A percentile compares a stretch with the other conserved stretches of the same genome.
Conservation (phyloP, 495 filamentous ascomycete species). For the Thozetella sp. region DNA sequence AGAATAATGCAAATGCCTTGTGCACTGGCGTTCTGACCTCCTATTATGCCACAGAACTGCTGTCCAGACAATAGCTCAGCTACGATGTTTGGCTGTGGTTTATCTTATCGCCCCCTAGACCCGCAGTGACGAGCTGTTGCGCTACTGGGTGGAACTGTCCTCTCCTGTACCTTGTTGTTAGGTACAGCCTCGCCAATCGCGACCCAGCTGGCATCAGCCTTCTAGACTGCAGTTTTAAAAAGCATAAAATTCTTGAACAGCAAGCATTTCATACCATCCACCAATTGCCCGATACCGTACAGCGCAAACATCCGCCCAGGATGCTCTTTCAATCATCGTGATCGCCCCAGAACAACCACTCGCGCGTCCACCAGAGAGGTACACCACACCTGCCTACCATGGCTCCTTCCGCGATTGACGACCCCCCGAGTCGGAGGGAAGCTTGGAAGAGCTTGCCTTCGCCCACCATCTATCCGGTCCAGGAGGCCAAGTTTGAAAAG, state of each 20-base stretch:
- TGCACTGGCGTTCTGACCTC: too few species aligned
- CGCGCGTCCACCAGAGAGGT: not conserved
- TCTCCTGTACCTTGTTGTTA: too few species aligned
- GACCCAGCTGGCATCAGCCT: conserved; percentile 7
- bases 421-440: conserved; percentile 28
- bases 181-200: conserved; percentile 7
- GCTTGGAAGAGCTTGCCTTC: conserved; percentile 42
- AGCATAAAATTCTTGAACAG: not conserved
- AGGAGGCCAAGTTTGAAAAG: conserved; percentile 79
- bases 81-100: not conserved
- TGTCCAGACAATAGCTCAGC: not conserved
- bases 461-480: conserved; percentile 50
- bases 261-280: not conserved
- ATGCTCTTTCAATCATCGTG: not conserved
- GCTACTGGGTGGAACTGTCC: not conserved
- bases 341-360: not conserved
- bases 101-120: not conserved
- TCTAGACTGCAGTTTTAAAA: not conserved
- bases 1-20: too few species aligned
- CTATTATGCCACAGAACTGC: too few species aligned
- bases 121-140: conserved; percentile 3
- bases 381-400: conserved; percentile 23
- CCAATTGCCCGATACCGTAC: not conserved
- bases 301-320: not conserved
- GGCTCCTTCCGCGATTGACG: conserved; percentile 44